Base-by-base conservation (phyloP, 2,329 filamentous ascomycete genomes). In the Cryoendolithus antarcticus region DNA sequence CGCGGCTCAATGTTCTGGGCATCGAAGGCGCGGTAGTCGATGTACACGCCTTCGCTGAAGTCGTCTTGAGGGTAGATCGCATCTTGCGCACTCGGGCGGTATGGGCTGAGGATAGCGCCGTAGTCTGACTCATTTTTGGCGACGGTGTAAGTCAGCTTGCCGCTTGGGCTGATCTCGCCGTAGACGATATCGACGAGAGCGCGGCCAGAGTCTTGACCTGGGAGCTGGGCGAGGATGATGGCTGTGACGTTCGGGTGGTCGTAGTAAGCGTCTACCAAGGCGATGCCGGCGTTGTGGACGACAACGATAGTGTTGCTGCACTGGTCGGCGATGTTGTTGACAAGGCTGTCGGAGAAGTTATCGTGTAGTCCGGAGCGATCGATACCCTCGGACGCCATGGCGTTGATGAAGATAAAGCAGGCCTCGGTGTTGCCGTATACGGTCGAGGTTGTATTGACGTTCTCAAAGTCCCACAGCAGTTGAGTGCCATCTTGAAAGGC, bases 1-100 rank as follows among this genome's bases (percentile, higher is more conserved):
- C 61, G 53, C 0, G 64, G 63, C 2, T 49, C 50, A 34, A 67
- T 63, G 42, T 59, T 57, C 35, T 58, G 45, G 42, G 60, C 52
- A 46, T 64, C 61, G 41, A 69, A 67, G 32, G 58, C 46, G 24
- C 63, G 57, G 49, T 69, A 69, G 43, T 69, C 65, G 44, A 67
- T 60, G 45, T 60, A 62, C 9, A 67, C 46, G 11, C 63, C 62
- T 52, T 66, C 65, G n/a, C 54, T 49, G 44, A 56, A 62, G 37
- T 55, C 50, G 35, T 58, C 56, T 21, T 37, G 34, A 29, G 37
- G 34, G 30, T 37, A 32, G 30, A 21, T 34, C 19, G 21, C 28
- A 24, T 15, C 30, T 19, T 27, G 32, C 2, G 13, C 28, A 13
- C 32, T 13, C 6, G 15, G 38, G 3, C 40, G 29, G 34, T 42